Percentiles rank a stretch among this genome's conserved stretches.
Conservation (phyloP, 768 basidiomycete species). For the Crepidotus variabilis region DNA sequence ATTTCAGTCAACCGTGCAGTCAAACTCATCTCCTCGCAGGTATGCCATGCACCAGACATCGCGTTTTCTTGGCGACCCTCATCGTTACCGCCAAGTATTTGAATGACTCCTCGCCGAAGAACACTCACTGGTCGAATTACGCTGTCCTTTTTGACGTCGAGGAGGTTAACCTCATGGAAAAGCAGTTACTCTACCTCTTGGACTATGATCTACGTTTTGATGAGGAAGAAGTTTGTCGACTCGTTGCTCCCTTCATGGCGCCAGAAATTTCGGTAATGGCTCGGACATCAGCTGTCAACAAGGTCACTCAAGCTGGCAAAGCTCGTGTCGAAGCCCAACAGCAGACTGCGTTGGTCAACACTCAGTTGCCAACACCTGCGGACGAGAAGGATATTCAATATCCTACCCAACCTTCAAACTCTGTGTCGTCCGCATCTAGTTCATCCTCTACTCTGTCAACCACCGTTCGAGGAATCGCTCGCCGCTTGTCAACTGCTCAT, state of each 20-base stretch:
- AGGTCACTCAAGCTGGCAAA: slow-evolving; percentile 50
- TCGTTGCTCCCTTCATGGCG: slow-evolving; percentile 68
- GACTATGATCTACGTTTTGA: slow-evolving; percentile 91
- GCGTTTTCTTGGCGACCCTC: slow-evolving; percentile 93
- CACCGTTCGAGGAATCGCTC: slow-evolving; percentile 56
- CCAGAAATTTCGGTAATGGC: slow-evolving; percentile 28
- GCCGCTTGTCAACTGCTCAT: slow-evolving; percentile 47
- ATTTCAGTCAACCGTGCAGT: slow-evolving; percentile 1
- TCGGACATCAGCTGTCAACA: slow-evolving; percentile 50
- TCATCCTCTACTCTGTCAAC: slow-evolving; percentile 34
- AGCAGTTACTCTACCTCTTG: slow-evolving; percentile 87
- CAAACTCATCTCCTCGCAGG: slow-evolving; percentile 28
- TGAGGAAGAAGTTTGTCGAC: slow-evolving; percentile 71
- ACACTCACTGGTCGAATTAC: slow-evolving; percentile 87
- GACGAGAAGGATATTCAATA: slow-evolving; percentile 13
- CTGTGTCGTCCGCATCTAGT: not conserved
- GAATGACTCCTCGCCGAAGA: slow-evolving; percentile 95
- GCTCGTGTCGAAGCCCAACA: slow-evolving; percentile 47
- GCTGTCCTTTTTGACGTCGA: slow-evolving; percentile 67
- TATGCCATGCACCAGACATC: slow-evolving; percentile 89
- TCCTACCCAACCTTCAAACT: slow-evolving; percentile 7
- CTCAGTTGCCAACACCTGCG: slow-evolving; percentile 30
- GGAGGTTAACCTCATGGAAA: slow-evolving; percentile 96
- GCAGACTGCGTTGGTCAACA: slow-evolving; percentile 27
- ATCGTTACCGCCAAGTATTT: slow-evolving; percentile 97